Evolutionary conservation across 441 rosid species (phyloP), one percentile per base, ranked within the genome.

Genomic region (Brassica balearica): DNA sequence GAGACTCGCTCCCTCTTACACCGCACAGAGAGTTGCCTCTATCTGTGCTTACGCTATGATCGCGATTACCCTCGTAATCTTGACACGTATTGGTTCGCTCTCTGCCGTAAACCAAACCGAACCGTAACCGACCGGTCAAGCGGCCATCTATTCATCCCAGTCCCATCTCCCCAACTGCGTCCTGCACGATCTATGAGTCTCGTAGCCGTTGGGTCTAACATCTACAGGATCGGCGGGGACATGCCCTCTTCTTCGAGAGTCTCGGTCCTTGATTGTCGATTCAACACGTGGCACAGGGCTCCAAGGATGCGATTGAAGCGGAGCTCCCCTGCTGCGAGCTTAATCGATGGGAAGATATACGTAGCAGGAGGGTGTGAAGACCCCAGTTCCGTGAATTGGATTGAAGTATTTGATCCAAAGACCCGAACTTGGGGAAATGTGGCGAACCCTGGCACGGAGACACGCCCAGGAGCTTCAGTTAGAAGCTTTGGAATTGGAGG

Each of bases 191-290:
- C 46, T 1, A 6, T 7, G 41, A 10, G 12, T 12, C 6, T 70
- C 51, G 32, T 71, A 10, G 53, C 74, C 29, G 34, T 58, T 58
- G 74, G 65, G 1, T 71, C 74, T 20, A n/a, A 58, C 5, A 71
- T 71, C 8, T 71, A 58, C 32, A 58, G 6, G 2, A 17, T 58
- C 17, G 65, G 74, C 6, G 66, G 72, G 3, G 6, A 27, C 4
- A 23, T 3, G 59, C n/a, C 11, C 23, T 55, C 61, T 68, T 27
- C 72, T 22, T 68, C 72, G 5, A 14, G 23, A 11, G 72, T 68
- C 72, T 51, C 23, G 7, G 53, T 68, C 5, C 38, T 68, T 6
- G 72, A 68, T 6, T 34, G 41, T 34, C 41, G 41, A 2, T 34
- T 34, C 41, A 34, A 34, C 41, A 34, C 41, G 41, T 68, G 72